Evolutionary conservation across 1,139 yeast species (phyloP), one percentile per base, ranked within the genome.

Genomic region (Hansenula lynferdii): DNA sequence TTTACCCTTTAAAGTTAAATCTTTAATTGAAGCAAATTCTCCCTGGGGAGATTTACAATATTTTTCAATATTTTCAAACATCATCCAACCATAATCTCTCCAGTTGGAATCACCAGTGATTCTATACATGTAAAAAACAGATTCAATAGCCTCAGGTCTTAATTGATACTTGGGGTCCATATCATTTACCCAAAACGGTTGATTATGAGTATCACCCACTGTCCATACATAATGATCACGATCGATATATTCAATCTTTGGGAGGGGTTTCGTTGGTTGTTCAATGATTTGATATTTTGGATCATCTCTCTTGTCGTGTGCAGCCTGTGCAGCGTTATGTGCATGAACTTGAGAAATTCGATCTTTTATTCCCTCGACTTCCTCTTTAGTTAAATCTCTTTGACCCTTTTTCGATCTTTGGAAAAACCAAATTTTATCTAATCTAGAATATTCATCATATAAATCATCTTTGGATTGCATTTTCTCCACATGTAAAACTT

Each of bases 91-190:
- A 60, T 75, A 72, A 34, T 75, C 69, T 50, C 89, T 77, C 77
- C 87, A 85, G 53, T 70, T 69, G 9, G 61, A 61, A 50, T 85
- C 89, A 5, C 90, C 92, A 1, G 92, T 84, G 44, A 82, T 64
- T 51, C 92, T 70, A 58, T 80, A 84, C 68, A 84, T 70, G 60
- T 80, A 79, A 58, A 80, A 82, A 21, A 85, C 70, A 0, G 89
- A 78, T 55, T 85, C 94, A 22, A 85, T 79, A 1, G 87, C 77
- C 54, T 83, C 89, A 0, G 95, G 92, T 35, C 90, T 70, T 45
- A 85, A 72, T 37, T 80, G 61, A 51, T 77, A 80, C 40, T 70
- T 70, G 27, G 73, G 67, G 42, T 75, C 79, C 48, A 70, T 54
- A 3, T 53, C 47, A 36, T 66, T 60, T 9, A 58, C 43, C 60